Evolutionary conservation across 306 rosid genomes (phyloP), one percentile per base, ranked within the genome.

Genomic region (Dryas drummondii): DNA sequence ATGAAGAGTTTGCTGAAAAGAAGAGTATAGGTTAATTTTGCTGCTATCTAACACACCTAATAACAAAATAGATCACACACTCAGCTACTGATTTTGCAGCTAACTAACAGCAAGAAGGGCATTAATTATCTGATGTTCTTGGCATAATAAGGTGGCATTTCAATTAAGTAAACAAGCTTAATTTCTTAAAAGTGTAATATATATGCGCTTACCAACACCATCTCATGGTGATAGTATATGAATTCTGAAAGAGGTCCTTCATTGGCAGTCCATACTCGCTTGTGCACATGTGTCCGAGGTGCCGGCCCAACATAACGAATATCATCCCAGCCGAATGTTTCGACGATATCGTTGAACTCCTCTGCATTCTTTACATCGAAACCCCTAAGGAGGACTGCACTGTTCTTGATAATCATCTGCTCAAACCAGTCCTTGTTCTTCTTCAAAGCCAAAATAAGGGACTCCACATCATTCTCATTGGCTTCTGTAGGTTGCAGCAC

Each of bases 221-320:
- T 90, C 84, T 93, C 98, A 79, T 93, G 98, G 83, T 93, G 98
- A 55, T 80, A 93, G 83, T 88, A 86, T 11, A 93, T 83, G 91
- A 93, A 90, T 79, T 90, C 90, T 3, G 94, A 87, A 63, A 93
- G 96, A 6, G 98, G 96, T 8, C 96, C 98, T 85, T 90, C 98
- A 74, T 93, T 93, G 16, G 98, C 98, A 71, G 98, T 93, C 98
- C 93, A 90, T 0, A 93, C 80, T 72, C 94, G 79, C 47, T 93
- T 93, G 80, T 88, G 53, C 47, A 93, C 74, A 66, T 90, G 98
- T 16, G 94, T 90, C 5, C 98, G 71, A 11, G 96, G 94, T 16
- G 98, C 96, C 1, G 96, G 98, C 50, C 98, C 96, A 5, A 90
- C 93, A 15, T 93, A 93, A 0, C 87, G 79, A 59, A 88, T 88